Base-by-base conservation (phyloP, 2,329 filamentous ascomycete species). In the Ilyonectria destructans region DNA sequence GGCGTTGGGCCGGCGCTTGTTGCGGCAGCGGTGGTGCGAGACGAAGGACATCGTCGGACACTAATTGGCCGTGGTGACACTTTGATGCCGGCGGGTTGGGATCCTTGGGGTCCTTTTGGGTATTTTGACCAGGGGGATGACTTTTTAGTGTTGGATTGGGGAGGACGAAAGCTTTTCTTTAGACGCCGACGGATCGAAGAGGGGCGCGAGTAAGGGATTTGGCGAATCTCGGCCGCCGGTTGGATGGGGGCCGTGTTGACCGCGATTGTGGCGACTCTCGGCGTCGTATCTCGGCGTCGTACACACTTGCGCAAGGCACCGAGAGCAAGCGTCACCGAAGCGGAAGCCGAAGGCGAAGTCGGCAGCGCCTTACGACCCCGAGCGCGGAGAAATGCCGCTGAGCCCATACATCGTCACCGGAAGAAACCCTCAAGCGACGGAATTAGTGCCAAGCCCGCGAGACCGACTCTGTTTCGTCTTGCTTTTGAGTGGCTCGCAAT, bases 1-100 rank as follows among this genome's bases (percentile, higher is more conserved):
- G 59, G 59, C 29, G 51, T 49, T 40, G 52, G 52, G 55, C 37
- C 26, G 58, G 64, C 64, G 58, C 64, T 62, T 65, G 62, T 62
- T 67, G 54, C 64, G 58, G 52, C 58, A 54, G 58, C 58, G 9
- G 23, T 37, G 40, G 46, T 26, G 26, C 26, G 33, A 46, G 15
- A 21, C 13, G 26, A 23, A 66, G 43, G 58, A 62, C 48, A 67
- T 58, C 48, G 64, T 17, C 6, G 29, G 3, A 45, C n/a, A 17
- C 29, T 62, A 46, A 52, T 67, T 67, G 64, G 64, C 17, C 13
- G 31, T 23, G 9, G 51, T 29, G 21, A 57, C 49, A 23, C 59
- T 51, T 60, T 21, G 43, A 48, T 31, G 19, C 17, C 19, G 19
- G 17, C 26, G 29, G 49, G 51, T 9, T 35, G 40, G 58, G 46